Evolutionary conservation across 768 basidiomycete species (phyloP).

Genomic region (Lactifluus pinguis): DNA sequence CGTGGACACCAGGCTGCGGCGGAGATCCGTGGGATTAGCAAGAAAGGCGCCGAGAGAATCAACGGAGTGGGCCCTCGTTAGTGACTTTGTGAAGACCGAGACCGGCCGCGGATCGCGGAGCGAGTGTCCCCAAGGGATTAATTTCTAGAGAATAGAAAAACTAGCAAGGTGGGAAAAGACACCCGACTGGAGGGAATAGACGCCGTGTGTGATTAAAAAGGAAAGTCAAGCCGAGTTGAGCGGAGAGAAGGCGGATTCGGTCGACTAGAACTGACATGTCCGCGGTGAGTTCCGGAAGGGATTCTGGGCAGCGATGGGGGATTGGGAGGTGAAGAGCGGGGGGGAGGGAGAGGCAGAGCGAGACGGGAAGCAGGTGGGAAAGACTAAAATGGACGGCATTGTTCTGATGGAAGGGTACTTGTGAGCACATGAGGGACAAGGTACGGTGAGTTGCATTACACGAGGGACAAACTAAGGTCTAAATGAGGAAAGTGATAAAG

Average conservation of each 20-base stretch:
- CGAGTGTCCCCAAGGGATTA: neutral
- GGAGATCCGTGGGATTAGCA: neutral
- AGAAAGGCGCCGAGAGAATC: neutral
- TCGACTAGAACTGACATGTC: no score
- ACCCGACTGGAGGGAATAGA: no score
- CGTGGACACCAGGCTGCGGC: neutral
- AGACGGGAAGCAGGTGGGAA: no score
- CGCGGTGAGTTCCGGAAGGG: no score
- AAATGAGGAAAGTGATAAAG: constrained; percentile 6
- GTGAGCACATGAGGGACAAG: neutral
- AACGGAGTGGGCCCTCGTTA: no score
- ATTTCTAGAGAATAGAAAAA: neutral
- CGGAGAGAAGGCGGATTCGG: no score
- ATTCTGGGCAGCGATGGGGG: no score
- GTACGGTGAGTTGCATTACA: neutral
- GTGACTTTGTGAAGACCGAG: neutral
- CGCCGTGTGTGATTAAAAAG: no score
- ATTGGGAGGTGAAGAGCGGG: no score
- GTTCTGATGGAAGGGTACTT: constrained; percentile 14
- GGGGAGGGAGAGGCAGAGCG: neutral
- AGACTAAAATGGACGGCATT: constrained; percentile 5
- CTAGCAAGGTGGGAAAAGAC: no score
- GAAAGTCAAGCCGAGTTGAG: neutral
- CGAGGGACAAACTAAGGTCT: constrained; percentile 6
- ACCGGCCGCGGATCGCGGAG: neutral